phyloP scores from a whole-genome alignment of 2,329 filamentous ascomycete genomes.

The Fusarium keratoplasticum region DNA sequence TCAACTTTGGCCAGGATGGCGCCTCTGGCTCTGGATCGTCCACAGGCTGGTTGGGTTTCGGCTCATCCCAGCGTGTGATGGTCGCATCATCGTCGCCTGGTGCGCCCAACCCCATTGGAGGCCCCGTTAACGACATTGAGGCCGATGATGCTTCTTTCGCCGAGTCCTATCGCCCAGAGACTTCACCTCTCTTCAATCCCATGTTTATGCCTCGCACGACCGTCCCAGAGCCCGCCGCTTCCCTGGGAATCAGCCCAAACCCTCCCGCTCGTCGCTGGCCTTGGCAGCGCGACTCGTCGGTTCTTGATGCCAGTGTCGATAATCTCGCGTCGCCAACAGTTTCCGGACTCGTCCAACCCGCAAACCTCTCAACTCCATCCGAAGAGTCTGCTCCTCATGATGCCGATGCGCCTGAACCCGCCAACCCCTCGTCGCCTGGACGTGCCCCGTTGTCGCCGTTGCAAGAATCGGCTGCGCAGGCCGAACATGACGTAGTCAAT shows the following conservation, averaged over 20 bases:
- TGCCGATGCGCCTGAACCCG: background rate
- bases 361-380: constrained; percentile 18
- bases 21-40: constrained; percentile 28
- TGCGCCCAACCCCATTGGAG: constrained; percentile 19
- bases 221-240: constrained; percentile 13
- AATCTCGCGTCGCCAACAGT: constrained; percentile 20
- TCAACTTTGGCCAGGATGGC: constrained; percentile 27
- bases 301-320: constrained; percentile 10
- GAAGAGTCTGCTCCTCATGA: background rate
- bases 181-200: constrained; percentile 40
- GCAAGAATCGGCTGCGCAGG: constrained; percentile 8
- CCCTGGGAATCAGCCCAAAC: constrained; percentile 15
- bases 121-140: constrained; percentile 7
- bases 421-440: background rate
- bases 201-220: constrained; percentile 13
- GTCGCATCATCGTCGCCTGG: constrained; percentile 33
- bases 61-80: constrained; percentile 20
- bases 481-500: background rate
- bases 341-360: background rate
- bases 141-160: constrained; percentile 40
- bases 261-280: constrained; percentile 21
- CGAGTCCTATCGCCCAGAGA: constrained; percentile 40
- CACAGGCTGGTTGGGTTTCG: constrained; percentile 30
- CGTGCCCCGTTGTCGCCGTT: constrained; percentile 5
- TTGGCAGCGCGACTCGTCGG: constrained; percentile 33